Evolutionary conservation across 768 basidiomycete genomes (phyloP), one percentile per base, ranked within the genome.

Genomic region (Xerocomus potaroensis): DNA sequence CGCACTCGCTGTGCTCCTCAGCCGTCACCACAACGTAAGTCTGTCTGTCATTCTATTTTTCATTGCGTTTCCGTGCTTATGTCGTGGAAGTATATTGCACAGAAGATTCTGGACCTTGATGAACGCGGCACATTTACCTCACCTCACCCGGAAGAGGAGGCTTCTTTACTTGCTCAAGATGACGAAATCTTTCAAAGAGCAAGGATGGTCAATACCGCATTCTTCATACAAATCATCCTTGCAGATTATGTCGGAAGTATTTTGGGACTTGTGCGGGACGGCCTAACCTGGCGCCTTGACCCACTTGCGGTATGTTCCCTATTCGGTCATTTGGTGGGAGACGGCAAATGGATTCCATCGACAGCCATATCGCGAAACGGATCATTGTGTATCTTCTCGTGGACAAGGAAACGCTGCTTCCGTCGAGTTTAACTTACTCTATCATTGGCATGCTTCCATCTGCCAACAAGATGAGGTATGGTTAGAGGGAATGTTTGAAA

Each of bases 341-440:
- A n/a, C n/a, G n/a, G n/a, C n/a, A n/a, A n/a, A n/a, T n/a, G n/a
- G n/a, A n/a, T n/a, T n/a, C n/a, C n/a, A n/a, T n/a, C n/a, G n/a
- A 47, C 48, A 84, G 83, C 48, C 67, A 9, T 75, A 75, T 49
- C 75, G 86, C 37, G 74, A 75, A 22, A 9, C 57, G 1, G 57
- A 70, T 48, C 84, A 87, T 51, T 68, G 69, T 1, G 62, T 85
- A 45, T 67, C 75, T 12, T 77, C 80, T 30, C 75, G 80, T 9
- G 89, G 88, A 30, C 69, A 81, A 60, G 89, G 89, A 41, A 91
- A 91, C 57, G 80, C 78, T 30, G 78, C 80, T 48, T 87, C 87
- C 0, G 60, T 88, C 27, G 89, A 91, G 65, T 90, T 91, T 70
- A 89, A 75, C 56, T 54, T 77, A 19, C 59, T 76, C 15, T 75